Evolutionary conservation across 169 alveolate genomes (phyloP).

Genomic region (Eimeria sp.): DNA sequence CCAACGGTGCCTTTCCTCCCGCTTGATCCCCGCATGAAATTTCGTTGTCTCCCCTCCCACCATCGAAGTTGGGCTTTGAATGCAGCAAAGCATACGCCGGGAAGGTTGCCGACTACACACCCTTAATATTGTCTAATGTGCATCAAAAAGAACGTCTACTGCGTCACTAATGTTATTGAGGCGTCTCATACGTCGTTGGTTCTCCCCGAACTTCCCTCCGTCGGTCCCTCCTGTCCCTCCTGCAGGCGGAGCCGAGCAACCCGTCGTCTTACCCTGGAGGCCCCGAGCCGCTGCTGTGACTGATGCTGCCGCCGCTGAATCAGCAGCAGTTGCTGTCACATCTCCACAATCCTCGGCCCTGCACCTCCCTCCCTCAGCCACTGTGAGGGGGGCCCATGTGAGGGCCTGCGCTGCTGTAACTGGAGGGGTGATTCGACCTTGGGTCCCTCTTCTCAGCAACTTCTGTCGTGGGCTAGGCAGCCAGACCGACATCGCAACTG

Average conservation of each 20-base stretch:
- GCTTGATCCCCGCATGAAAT: background rate
- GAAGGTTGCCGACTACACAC: background rate
- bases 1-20: background rate
- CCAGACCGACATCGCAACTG: background rate
- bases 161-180: background rate
- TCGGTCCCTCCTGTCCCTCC: background rate
- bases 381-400: background rate
- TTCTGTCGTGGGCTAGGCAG: background rate
- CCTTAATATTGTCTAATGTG: background rate
- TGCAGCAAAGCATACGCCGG: background rate
- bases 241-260: background rate
- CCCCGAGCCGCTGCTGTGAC: background rate
- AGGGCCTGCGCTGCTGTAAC: background rate
- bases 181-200: background rate
- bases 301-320: background rate
- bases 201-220: background rate
- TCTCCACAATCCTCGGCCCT: background rate
- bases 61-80: background rate
- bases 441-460: background rate
- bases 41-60: background rate
- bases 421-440: background rate
- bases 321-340: slow-evolving; percentile 3
- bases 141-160: background rate
- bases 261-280: background rate
- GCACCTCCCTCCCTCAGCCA: background rate